Evolutionary conservation across 1,284 basidiomycete species (phyloP).

Genomic region (Ustilago esculenta): DNA sequence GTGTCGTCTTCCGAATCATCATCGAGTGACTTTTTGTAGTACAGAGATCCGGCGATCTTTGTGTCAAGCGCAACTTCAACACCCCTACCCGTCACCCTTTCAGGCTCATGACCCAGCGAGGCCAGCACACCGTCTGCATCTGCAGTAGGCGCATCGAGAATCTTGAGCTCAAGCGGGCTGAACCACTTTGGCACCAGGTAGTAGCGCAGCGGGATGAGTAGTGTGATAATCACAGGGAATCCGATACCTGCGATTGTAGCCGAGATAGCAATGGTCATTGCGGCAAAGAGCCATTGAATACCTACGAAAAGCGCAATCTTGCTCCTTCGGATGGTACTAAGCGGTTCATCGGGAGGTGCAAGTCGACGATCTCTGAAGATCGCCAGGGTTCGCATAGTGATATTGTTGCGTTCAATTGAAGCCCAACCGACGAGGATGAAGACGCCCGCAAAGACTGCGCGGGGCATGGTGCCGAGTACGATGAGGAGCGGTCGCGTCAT

Average conservation of each 20-base stretch:
- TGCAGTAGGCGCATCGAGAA: conserved; percentile 88
- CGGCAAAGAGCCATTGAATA: conserved; percentile 86
- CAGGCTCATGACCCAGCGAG: conserved; percentile 57
- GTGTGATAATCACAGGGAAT: conserved; percentile 88
- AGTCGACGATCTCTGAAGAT: conserved; percentile 76
- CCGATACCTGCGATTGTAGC: conserved; percentile 83
- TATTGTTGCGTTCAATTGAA: conserved; percentile 82
- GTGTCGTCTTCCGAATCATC: conserved; percentile 27
- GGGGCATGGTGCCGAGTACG: conserved; percentile 61
- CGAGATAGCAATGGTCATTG: conserved; percentile 87
- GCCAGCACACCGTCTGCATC: conserved; percentile 67
- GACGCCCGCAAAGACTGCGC: conserved; percentile 63
- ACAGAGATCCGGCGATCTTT: conserved; percentile 52
- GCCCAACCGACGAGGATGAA: conserved; percentile 66
- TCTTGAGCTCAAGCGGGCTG: conserved; percentile 79
- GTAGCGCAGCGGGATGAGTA: conserved; percentile 84
- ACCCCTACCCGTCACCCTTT: conserved; percentile 55
- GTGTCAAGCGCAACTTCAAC: conserved; percentile 55
- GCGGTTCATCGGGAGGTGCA: conserved; percentile 69
- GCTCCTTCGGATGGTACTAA: conserved; percentile 78
- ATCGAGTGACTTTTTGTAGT: conserved; percentile 32
- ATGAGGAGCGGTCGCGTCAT: conserved; percentile 66
- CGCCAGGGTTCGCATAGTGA: conserved; percentile 83
- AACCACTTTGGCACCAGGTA: conserved; percentile 81
- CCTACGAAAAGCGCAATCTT: conserved; percentile 80